Evolutionary conservation across 495 filamentous ascomycete genomes (phyloP).

Genomic region (Glonium stellatum): DNA sequence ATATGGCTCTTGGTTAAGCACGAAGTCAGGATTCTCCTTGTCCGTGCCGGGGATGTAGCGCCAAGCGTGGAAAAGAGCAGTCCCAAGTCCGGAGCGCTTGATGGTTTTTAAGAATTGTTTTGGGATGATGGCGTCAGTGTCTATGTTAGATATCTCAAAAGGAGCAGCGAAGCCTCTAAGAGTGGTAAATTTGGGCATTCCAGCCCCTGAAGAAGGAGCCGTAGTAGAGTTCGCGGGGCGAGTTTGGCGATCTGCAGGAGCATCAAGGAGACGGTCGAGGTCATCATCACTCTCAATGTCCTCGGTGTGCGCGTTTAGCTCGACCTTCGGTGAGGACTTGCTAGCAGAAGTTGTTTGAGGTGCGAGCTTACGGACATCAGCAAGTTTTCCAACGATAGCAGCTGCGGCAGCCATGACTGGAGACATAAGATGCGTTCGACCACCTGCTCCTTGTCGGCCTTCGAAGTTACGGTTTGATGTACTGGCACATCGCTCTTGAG

Average conservation of each 20-base stretch:
- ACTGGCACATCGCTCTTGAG: conserved; percentile 85
- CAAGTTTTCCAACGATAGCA: conserved; percentile 80
- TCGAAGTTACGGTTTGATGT: conserved; percentile 98
- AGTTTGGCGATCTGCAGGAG: conserved; percentile 60
- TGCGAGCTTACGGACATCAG: conserved; percentile 79
- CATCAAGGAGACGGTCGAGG: conserved; percentile 69
- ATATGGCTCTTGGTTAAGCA: conserved; percentile 89
- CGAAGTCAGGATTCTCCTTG: conserved; percentile 67
- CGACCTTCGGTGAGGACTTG: conserved; percentile 49
- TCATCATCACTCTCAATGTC: conserved; percentile 70
- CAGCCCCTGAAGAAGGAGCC: conserved; percentile 44
- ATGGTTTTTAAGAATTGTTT: conserved; percentile 99
- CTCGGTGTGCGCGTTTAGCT: conserved; percentile 57
- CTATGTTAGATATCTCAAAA: conserved; percentile 80
- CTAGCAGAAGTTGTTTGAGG: conserved; percentile 35
- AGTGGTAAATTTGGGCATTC: conserved; percentile 73
- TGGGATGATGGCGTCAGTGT: conserved; percentile 97
- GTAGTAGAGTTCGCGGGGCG: conserved; percentile 49
- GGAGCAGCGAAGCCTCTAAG: conserved; percentile 86
- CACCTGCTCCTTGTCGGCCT: conserved; percentile 87
- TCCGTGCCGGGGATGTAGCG: conserved; percentile 64
- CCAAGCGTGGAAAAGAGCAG: conserved; percentile 77
- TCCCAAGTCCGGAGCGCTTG: conserved; percentile 89
- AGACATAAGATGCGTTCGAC: conserved; percentile 93
- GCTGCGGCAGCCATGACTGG: conserved; percentile 93